Percentiles rank a stretch among this genome's conserved stretches.
Conservation (phyloP, 2,329 filamentous ascomycete species). For the Penicillium sp. region DNA sequence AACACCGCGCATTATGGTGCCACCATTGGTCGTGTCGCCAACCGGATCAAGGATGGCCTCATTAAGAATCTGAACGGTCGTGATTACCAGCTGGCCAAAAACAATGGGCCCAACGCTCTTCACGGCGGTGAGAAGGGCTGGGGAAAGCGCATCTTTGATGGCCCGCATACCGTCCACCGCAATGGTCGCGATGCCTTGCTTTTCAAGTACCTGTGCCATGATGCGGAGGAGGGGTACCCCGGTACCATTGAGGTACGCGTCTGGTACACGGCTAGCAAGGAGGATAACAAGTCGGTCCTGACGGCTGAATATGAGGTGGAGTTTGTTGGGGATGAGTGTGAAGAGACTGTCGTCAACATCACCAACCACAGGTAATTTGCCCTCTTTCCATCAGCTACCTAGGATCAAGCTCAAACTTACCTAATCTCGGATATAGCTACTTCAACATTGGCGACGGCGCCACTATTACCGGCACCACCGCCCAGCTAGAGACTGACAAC, state of each 20-base stretch:
- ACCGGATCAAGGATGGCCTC: conserved; percentile 72
- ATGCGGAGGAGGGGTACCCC: conserved; percentile 88
- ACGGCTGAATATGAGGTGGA: conserved; percentile 89
- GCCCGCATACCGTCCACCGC: conserved; percentile 57
- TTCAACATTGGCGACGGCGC: conserved; percentile 64
- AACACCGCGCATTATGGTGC: conserved; percentile 85
- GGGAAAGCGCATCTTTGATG: conserved; percentile 36
- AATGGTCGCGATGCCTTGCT: conserved; percentile 65
- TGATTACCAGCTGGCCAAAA: conserved; percentile 68
- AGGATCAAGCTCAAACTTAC: background rate
- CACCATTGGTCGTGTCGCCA: conserved; percentile 82
- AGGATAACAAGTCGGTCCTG: conserved; percentile 67
- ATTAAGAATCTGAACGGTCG: conserved; percentile 72
- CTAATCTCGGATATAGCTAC: conserved; percentile 48
- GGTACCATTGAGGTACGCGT: conserved; percentile 77
- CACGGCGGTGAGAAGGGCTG: conserved; percentile 75
- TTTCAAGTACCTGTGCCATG: conserved; percentile 66
- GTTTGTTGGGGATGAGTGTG: conserved; percentile 69
- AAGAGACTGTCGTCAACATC: conserved; percentile 90
- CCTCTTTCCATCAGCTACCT: background rate
- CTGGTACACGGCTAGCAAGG: conserved; percentile 74
- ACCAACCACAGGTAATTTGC: conserved; percentile 82
- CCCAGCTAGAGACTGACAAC: conserved; percentile 57
- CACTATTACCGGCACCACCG: conserved; percentile 63
- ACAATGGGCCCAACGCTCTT: conserved; percentile 74